Base-by-base conservation (phyloP, 2,329 filamentous ascomycete species). In the Curvularia sp. region DNA sequence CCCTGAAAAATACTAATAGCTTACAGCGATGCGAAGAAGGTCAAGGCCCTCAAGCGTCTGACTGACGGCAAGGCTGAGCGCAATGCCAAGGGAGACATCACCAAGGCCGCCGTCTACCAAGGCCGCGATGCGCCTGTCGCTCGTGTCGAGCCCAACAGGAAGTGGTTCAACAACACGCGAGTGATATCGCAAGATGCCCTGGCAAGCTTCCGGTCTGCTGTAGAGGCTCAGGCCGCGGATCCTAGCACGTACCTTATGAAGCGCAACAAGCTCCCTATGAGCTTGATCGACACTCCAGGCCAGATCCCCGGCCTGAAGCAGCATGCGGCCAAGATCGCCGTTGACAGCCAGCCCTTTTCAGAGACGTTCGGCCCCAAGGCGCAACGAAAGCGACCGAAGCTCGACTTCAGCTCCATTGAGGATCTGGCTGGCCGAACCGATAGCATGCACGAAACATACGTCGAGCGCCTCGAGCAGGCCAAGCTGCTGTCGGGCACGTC, bases 161-260 rank as follows among this genome's bases (percentile, higher is more conserved):
- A 96, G 80, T 99, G 95, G 95, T 99, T 99, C 80, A 92, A 89
- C 71, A 97, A 97, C 78, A 97, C 94, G 32, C 84, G 95, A 71
- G 87, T 89, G 43, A 96, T 97, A 72, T 92, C 90, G 1, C 94
- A 97, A 76, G 92, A 96, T 75, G 91, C 92, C 3, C 83, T 98
- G 63, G 86, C 86, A 43, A 88, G 91, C 1, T 99, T 99, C 80
- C 88, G 95, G 61, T 89, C 93, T 59, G 95, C 95, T 25, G 94
- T 99, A 79, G 91, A 91, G 41, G 93, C 96, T 78, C 91, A 93
- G 78, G 89, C 91, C 51, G 88, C 89, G 18, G 93, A 99, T 73
- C 95, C 95, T 0, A 97, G 97, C 78, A 89, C 91, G 60, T 95
- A 97, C 60, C 86, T 98, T n/a, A 83, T 99, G 64, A 97, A 97